Conservation (phyloP, 805 yeast species). For the Nakazawaea wyomingensis region DNA sequence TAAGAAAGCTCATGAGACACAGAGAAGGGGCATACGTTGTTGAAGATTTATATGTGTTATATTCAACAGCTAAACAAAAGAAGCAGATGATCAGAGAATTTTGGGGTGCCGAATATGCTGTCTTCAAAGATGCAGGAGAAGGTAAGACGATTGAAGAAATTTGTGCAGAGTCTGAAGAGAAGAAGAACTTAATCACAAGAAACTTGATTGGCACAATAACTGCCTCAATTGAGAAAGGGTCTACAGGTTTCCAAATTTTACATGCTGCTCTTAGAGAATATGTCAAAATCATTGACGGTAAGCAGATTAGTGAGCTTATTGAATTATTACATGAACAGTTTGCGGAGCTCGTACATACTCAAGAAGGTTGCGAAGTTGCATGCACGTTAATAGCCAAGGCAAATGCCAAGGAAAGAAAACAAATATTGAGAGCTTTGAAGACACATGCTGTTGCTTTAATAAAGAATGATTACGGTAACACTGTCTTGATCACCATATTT, state of each 20-base stretch:
- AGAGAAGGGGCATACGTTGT: constrained; percentile 97
- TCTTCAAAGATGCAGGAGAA: constrained; percentile 72
- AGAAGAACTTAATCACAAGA: constrained; percentile 65
- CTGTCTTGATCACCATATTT: constrained; percentile 71
- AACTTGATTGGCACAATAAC: constrained; percentile 80
- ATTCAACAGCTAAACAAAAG: constrained; percentile 79
- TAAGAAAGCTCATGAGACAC: constrained; percentile 90
- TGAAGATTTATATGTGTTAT: constrained; percentile 84
- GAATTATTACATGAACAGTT: constrained; percentile 82
- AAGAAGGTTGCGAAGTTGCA: constrained; percentile 92
- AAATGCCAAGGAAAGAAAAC: constrained; percentile 88
- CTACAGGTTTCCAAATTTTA: constrained; percentile 91
- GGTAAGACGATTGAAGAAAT: constrained; percentile 62
- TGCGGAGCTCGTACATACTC: constrained; percentile 93
- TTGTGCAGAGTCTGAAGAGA: constrained; percentile 65
- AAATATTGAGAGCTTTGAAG: constrained; percentile 64
- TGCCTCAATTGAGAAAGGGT: constrained; percentile 91
- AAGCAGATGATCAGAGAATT: constrained; percentile 91
- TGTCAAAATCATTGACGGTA: constrained; percentile 61
- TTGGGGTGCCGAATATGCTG: constrained; percentile 94
- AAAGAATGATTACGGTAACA: constrained; percentile 80
- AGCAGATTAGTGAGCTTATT: constrained; percentile 73
- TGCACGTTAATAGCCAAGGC: constrained; percentile 74
- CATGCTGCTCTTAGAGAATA: constrained; percentile 96
- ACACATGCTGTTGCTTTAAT: constrained; percentile 72